phyloP scores from a whole-genome alignment of 805 yeast species.

The Pichia nanzhaoensis region DNA sequence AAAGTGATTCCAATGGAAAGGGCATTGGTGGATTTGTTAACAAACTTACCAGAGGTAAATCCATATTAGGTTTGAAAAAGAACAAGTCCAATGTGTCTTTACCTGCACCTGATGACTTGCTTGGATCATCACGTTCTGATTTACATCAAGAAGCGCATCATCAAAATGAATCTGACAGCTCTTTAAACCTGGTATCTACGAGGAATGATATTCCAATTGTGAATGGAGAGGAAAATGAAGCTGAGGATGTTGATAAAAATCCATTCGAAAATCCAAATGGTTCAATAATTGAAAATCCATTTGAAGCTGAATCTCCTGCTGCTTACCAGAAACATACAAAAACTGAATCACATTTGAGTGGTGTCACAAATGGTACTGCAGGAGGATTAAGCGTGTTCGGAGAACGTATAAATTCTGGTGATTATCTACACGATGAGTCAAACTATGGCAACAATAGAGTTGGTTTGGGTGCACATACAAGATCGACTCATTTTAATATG shows the following conservation, averaged over 20 bases:
- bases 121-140: neutral
- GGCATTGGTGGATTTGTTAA: slow-evolving; percentile 26
- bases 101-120: neutral
- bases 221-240: neutral
- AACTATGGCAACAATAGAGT: neutral
- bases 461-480: neutral
- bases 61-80: slow-evolving; percentile 24
- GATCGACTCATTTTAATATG: neutral
- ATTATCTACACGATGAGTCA: neutral
- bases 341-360: slow-evolving; percentile 6
- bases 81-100: slow-evolving; percentile 3
- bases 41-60: slow-evolving; percentile 39
- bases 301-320: neutral
- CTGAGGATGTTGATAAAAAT: neutral
- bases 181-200: neutral
- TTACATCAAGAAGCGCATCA: neutral
- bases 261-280: neutral
- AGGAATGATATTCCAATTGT: neutral
- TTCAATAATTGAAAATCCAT: slow-evolving; percentile 4
- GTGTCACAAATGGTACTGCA: slow-evolving; percentile 4
- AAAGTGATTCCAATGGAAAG: slow-evolving; percentile 15
- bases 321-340: neutral
- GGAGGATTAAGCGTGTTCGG: slow-evolving; percentile 10
- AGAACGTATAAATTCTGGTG: slow-evolving; percentile 6
- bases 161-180: neutral